Conservation (phyloP, 2,329 filamentous ascomycete species). For the Bisporella sp. region DNA sequence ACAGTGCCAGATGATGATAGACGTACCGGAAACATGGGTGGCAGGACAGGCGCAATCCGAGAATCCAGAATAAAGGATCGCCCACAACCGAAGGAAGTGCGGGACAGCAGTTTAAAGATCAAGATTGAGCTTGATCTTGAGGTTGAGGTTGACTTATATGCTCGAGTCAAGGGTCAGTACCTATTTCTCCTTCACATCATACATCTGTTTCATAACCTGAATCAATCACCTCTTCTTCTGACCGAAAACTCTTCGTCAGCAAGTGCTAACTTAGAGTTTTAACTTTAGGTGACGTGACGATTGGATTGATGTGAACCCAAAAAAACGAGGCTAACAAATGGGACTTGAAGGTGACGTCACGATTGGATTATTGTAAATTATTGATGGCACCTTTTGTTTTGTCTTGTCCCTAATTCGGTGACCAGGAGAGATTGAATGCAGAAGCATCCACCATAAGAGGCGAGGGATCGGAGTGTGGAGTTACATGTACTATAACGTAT, state of each 20-base stretch:
- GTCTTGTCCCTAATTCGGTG: too few species aligned
- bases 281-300: constrained; percentile 26
- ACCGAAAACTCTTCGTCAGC: too few species aligned
- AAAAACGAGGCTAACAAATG: constrained; percentile 9
- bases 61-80: constrained; percentile 33
- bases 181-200: too few species aligned
- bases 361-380: constrained; percentile 31
- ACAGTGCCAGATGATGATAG: constrained; percentile 14
- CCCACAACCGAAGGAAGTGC: constrained; percentile 26
- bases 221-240: too few species aligned
- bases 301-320: constrained; percentile 27
- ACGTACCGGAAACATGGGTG: constrained; percentile 16
- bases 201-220: too few species aligned
- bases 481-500: too few species aligned
- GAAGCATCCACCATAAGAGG: too few species aligned
- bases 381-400: too few species aligned
- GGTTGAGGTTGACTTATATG: constrained; percentile 34
- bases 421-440: too few species aligned
- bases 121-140: constrained; percentile 35
- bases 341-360: constrained; percentile 29
- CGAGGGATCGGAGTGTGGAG: too few species aligned
- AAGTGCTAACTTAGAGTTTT: too few species aligned
- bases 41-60: constrained; percentile 22
- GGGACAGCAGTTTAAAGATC: constrained; percentile 34
- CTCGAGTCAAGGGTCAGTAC: constrained; percentile 21